Base-by-base conservation (phyloP, 2,329 filamentous ascomycete species). In the Monosporascus sp. region DNA sequence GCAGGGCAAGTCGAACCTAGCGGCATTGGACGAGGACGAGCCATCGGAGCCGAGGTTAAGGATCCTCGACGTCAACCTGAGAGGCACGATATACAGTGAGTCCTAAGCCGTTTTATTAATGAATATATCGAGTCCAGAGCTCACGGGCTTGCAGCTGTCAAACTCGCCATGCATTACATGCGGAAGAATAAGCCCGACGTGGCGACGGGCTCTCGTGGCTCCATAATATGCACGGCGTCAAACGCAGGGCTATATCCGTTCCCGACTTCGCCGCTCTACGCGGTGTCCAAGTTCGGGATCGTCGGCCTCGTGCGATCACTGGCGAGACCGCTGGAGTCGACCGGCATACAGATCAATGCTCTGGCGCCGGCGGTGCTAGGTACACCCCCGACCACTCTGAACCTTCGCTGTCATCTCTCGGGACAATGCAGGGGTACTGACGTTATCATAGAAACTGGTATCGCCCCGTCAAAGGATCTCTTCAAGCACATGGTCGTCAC, bases 181-280 rank as follows among this genome's bases (percentile, higher is more conserved):
- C 66, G 69, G 22, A 76, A 74, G 58, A 79, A 77, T 50, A 47
- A 52, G 3, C 58, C 65, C 1, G 54, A 65, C 42, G 4, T 58
- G 3, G 45, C 47, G n/a, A 63, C 59, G 14, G 55, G 57, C 25
- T 62, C 70, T n/a, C 67, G 70, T 25, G 76, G 77, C 0, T 69
- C 68, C 6, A 77, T 81, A 42, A 70, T 81, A 49, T 80, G 77
- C 66, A 81, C 78, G 0, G 73, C 78, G 0, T 80, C 77, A 4
- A 80, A 79, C 60, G 77, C 75, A 2, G 78, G 78, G 0, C 49
- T 81, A 1, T 81, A 81, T 55, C 69, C 76, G 0, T 79, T 81
- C 51, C 72, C 76, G 0, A 70, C 74, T 2, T 74, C 76, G 2
- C 78, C 78, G 0, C 57, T 80, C 6, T 81, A 81, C 56, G 71